Evolutionary conservation across 805 yeast genomes (phyloP), one percentile per base, ranked within the genome.

Genomic region (Zygotorulaspora danielsina): DNA sequence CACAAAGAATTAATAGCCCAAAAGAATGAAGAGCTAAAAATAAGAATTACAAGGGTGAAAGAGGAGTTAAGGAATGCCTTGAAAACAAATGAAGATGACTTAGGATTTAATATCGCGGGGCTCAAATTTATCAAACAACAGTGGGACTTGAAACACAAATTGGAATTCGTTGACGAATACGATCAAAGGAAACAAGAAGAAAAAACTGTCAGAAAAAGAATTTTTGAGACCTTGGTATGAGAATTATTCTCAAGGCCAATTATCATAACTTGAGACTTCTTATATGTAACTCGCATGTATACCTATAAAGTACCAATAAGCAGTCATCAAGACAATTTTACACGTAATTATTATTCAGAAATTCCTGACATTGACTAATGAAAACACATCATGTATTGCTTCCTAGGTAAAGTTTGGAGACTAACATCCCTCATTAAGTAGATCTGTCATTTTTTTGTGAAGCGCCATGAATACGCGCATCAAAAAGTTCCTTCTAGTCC

Each of bases 61-160:
- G 59, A 61, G 6, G 76, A 76, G 49, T 66, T 93, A 40, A 72
- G 95, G 46, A 50, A 40, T 1, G 75, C 77, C 38, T 66, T 93
- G 37, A 64, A 65, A 33, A 51, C 57, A 3, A 76, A 77, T 15
- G 67, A 74, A 11, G 68, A 72, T 32, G 81, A 76, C 43, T 69
- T 93, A 32, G 97, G 97, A 7, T 81, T 74, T 67, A 93, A 93
- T 55, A 69, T 86, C 13, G 89, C 84, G 45, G 97, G 96, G 3
- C 68, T 93, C 59, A 76, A 74, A 50, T 84, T 77, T 51, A 63
- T 84, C 44, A 80, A 78, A 56, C 76, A 72, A 31, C 87, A 83
- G 61, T 89, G 96, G 96, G 76, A 78, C 43, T 63, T 80, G 55
- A 72, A 70, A 30, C 97, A 90, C 57, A 79, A 73, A 50, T 70